Evolutionary conservation across 2,329 filamentous ascomycete species (phyloP), one percentile per base, ranked within the genome.

Genomic region (Septoria linicola): DNA sequence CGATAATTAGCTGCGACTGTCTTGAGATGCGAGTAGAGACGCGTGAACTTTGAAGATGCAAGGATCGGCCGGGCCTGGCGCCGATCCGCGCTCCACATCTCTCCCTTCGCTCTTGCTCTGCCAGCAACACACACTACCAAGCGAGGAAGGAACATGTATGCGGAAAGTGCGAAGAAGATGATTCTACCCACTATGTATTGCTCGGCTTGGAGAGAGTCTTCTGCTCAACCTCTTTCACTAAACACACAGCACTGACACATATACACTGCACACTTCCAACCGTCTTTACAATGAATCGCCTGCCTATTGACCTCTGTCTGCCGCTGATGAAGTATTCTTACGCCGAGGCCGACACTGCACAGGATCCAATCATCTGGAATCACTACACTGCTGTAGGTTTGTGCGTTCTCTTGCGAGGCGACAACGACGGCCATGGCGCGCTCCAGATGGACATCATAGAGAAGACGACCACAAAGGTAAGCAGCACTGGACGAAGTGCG

Each of bases 301-400:
- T 34, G 13, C 20, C 34, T 5, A 57, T 59, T n/a, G 53, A 63
- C 39, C 40, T 66, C 17, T 60, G 58, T 53, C 53, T 67, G n/a
- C 53, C 55, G 23, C 42, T 67, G n/a, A 23, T 59, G 27, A 68
- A 67, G 46, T 67, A 58, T 49, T 68, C 66, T 2, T 59, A 59
- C 43, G 68, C 71, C 14, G 60, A 58, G 11, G 67, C 70, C 53
- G 44, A 39, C 20, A 39, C 14, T 14, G 19, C 25, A 1, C 17
- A 14, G 21, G 37, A 34, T 8, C 13, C 14, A 16, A 27, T 47
- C 25, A n/a, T 39, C 23, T 47, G 44, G 44, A 47, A 20, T 2
- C 44, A 47, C 25, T 47, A 39, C 44, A 47, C 32, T 37, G 44
- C 44, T 10, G 35, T 17, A 8, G 58, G 68, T 19, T 61, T 74